Base-by-base conservation (phyloP, 345 rosid genomes). In the Streptanthus diversifolius region DNA sequence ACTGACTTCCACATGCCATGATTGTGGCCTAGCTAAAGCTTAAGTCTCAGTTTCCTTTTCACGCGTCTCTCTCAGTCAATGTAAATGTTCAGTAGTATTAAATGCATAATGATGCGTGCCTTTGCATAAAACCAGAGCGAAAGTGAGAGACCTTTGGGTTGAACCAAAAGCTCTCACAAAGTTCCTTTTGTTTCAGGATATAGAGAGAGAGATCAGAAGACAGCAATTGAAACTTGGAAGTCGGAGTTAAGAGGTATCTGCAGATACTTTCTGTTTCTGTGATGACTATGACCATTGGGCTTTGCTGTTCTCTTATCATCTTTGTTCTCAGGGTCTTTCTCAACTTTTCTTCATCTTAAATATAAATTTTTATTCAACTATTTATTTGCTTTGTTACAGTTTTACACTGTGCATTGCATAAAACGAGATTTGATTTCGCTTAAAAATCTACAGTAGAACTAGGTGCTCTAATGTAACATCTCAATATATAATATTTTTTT, bases 171-270 rank as follows among this genome's bases (percentile, higher is more conserved):
- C 67, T 54, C 71, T 70, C 5, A 56, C 8, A 15, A 56, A 36
- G 70, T 77, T 77, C 76, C 45, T 64, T 77, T 71, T 77, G 80
- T 48, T 77, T 70, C 67, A 39, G 56, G 43, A 18, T 5, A 21
- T 9, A 8, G 49, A 39, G 24, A 40, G 24, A 40, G 13, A 45
- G 24, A 17, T 14, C 22, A 45, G 53, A 73, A 19, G 7, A 48
- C 21, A 44, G 47, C 49, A 39, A 32, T 30, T 69, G 71, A 70
- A 62, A 63, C 39, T 76, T 33, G 76, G 51, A 63, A 47, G 65
- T 56, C 55, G 70, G 45, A 76, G 75, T 62, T 62, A 35, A 62
- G 75, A 69, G 71, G 22, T 45, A 70, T 66, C 72, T 77, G n/a
- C n/a, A n/a, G 76, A 70, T 56, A 57, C 72, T 70, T 27, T 56